Evolutionary conservation across 78 protist genomes (phyloP).

Genomic region (Polysphondylium violaceum): DNA sequence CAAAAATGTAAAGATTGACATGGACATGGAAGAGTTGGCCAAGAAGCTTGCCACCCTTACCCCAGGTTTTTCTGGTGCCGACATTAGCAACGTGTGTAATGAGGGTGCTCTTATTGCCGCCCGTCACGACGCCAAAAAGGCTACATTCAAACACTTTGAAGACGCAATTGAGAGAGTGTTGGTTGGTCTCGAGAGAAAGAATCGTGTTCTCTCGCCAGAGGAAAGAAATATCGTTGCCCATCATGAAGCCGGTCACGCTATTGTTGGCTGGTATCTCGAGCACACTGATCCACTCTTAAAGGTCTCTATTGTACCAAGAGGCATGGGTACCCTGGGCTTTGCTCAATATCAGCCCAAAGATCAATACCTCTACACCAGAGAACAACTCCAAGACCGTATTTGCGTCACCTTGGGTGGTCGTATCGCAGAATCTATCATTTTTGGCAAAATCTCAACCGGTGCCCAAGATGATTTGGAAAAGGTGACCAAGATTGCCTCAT

Average conservation of each 20-base stretch:
- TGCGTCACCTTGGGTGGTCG: slow-evolving; percentile 96
- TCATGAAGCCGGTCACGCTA: slow-evolving; percentile 99
- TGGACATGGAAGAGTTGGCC: slow-evolving; percentile 68
- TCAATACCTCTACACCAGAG: slow-evolving; percentile 86
- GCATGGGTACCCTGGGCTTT: slow-evolving; percentile 96
- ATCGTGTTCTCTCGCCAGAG: slow-evolving; percentile 77
- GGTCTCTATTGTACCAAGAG: slow-evolving; percentile 98
- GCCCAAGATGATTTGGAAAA: slow-evolving; percentile 95
- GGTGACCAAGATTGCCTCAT: slow-evolving; percentile 85
- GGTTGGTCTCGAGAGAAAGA: slow-evolving; percentile 89
- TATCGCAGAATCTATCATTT: slow-evolving; percentile 90
- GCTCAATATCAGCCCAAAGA: slow-evolving; percentile 98
- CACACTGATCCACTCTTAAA: slow-evolving; percentile 96
- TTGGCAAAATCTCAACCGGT: slow-evolving; percentile 93
- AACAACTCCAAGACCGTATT: slow-evolving; percentile 89
- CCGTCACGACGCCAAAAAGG: slow-evolving; percentile 51
- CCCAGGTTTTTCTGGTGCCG: slow-evolving; percentile 96
- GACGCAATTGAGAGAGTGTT: slow-evolving; percentile 95
- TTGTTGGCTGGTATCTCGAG: slow-evolving; percentile 97
- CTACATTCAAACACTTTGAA: slow-evolving; percentile 89
- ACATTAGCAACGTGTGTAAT: slow-evolving; percentile 95
- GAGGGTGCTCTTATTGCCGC: slow-evolving; percentile 97
- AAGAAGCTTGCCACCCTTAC: slow-evolving; percentile 81
- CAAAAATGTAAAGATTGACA: slow-evolving; percentile 65
- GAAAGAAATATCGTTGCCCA: slow-evolving; percentile 95